phyloP scores from a whole-genome alignment of 345 rosid genomes.

The Eucalyptus melliodora region DNA sequence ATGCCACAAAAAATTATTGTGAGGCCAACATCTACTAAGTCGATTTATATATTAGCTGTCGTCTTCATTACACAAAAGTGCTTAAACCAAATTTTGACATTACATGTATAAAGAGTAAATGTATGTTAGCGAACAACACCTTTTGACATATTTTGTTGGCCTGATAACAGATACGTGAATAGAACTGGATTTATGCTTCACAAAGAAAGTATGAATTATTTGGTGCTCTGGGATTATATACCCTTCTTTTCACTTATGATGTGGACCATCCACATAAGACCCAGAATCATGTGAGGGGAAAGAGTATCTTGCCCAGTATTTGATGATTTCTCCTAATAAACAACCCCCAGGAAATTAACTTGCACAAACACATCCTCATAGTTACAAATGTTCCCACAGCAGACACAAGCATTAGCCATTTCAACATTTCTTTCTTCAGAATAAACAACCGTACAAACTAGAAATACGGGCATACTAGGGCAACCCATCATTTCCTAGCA shows the following conservation, averaged over 20 bases:
- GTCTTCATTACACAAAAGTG: not conserved
- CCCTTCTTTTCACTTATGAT: not conserved
- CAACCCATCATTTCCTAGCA: not conserved
- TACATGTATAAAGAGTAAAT: not conserved
- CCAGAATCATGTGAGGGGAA: not conserved
- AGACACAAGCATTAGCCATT: not conserved
- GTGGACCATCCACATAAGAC: not conserved
- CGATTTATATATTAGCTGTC: not conserved
- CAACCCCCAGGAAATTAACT: not conserved
- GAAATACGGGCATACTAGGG: not conserved
- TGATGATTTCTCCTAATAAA: not conserved
- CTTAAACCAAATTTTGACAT: not conserved
- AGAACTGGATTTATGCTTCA: not conserved
- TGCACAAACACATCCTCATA: not conserved
- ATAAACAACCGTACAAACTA: not conserved
- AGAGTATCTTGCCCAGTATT: not conserved
- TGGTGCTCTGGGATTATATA: not conserved
- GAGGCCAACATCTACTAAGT: not conserved
- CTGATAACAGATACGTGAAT: not conserved
- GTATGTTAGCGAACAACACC: not conserved
- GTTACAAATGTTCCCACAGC: not conserved
- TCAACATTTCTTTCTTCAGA: not conserved
- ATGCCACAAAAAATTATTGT: not conserved
- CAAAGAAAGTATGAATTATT: not conserved
- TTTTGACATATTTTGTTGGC: not conserved